These are phyloP conservation scores for Fusarium pseudoanthophilum DNA, from an alignment of 2,329 filamentous ascomycete species.

Conservation along the genomic window DNA sequence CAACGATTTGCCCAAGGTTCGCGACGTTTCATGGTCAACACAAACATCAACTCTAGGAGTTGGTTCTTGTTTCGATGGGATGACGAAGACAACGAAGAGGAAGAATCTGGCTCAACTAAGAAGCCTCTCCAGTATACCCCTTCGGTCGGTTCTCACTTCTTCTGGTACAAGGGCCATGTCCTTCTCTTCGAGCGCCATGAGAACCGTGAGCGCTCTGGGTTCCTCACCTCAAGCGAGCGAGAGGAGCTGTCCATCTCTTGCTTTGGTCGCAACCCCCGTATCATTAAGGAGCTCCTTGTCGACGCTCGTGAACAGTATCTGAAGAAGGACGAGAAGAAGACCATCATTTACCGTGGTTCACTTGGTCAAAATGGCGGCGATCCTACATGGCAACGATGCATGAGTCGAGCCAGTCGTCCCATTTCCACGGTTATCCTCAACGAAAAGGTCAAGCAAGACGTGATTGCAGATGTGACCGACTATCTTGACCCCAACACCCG, in stretches of 20 bases:
- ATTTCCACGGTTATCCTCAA: slow-evolving; percentile 74
- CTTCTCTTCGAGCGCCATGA: slow-evolving; percentile 67
- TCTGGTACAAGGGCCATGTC: slow-evolving; percentile 71
- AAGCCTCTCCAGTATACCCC: slow-evolving; percentile 72
- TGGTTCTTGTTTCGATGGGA: slow-evolving; percentile 60
- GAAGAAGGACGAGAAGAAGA: slow-evolving; percentile 69
- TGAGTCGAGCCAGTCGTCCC: slow-evolving; percentile 68
- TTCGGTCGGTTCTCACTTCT: slow-evolving; percentile 73
- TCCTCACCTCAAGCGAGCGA: slow-evolving; percentile 58
- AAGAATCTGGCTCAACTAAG: slow-evolving; percentile 53
- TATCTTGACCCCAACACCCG: slow-evolving; percentile 71
- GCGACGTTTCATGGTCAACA: slow-evolving; percentile 73
- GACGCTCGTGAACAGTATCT: slow-evolving; percentile 67
- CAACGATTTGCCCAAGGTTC: slow-evolving; percentile 70
- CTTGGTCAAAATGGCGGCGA: slow-evolving; percentile 55
- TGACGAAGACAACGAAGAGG: slow-evolving; percentile 59
- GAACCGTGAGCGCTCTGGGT: slow-evolving; percentile 56
- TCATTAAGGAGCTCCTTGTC: slow-evolving; percentile 70
- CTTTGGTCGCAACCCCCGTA: slow-evolving; percentile 68
- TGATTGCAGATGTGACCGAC: slow-evolving; percentile 70
- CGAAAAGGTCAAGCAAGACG: slow-evolving; percentile 67
- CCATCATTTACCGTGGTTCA: slow-evolving; percentile 71
- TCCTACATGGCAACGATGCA: slow-evolving; percentile 69
- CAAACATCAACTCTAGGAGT: slow-evolving; percentile 64
- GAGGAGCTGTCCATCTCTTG: slow-evolving; percentile 71